These are phyloP conservation scores for Chlamydomonas sp. DNA, from an alignment of 139 green algal species.

Conservation along the genomic window DNA sequence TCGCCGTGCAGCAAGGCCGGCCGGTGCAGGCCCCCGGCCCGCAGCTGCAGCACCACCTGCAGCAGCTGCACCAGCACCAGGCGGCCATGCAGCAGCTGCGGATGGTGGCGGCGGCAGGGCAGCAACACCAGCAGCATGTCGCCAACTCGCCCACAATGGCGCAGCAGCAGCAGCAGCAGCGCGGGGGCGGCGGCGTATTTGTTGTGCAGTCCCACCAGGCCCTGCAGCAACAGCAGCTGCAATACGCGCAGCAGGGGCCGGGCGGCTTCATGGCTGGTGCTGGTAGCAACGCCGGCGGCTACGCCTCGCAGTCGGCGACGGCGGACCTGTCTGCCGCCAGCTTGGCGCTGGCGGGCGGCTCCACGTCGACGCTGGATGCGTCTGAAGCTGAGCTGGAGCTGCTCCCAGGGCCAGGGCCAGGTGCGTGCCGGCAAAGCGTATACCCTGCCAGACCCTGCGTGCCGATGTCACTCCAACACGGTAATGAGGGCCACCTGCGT, in stretches of 20 bases:
- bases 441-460: too few relatives aligned
- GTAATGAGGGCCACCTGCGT: too few relatives aligned
- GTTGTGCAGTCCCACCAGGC: background rate
- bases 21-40: conserved; percentile 17
- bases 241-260: background rate
- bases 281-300: too few relatives aligned
- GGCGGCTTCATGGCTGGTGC: background rate
- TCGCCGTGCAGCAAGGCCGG: background rate
- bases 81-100: conserved; percentile 34
- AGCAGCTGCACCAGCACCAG: conserved; percentile 38
- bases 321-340: too few relatives aligned
- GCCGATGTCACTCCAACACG: too few relatives aligned
- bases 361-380: too few relatives aligned
- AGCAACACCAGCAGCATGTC: conserved; percentile 21
- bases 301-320: too few relatives aligned
- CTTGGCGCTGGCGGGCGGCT: too few relatives aligned
- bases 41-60: conserved; percentile 50
- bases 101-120: conserved; percentile 10
- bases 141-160: background rate
- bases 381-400: too few relatives aligned
- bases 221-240: background rate
- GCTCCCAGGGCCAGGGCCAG: too few relatives aligned
- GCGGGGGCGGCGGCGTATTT: background rate
- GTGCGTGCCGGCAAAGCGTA: too few relatives aligned
- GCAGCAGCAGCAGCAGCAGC: conserved; percentile 4